Evolutionary conservation across 169 alveolate species (phyloP).

Genomic region (Perkinsus chesapeaki): DNA sequence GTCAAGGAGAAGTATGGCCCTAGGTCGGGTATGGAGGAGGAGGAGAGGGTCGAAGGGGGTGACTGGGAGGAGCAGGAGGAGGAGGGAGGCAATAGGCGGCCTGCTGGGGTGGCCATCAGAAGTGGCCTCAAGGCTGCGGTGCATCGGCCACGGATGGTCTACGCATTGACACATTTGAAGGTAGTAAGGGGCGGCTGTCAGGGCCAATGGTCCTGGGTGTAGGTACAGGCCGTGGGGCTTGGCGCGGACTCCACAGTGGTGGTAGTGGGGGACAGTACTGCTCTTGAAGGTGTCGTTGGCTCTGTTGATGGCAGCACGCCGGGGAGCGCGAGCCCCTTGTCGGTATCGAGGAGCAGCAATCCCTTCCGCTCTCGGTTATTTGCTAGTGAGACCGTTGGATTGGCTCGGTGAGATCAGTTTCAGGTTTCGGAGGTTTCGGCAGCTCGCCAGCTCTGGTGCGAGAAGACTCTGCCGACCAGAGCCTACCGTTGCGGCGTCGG

Average conservation of each 20-base stretch:
- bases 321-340: background rate
- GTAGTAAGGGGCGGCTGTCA: background rate
- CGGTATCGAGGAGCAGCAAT: background rate
- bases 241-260: background rate
- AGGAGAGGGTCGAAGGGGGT: background rate
- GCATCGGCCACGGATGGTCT: background rate
- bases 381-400: background rate
- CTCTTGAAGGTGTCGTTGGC: background rate
- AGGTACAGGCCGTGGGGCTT: background rate
- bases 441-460: background rate
- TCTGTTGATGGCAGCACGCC: background rate
- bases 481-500: background rate
- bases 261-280: background rate
- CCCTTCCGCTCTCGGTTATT: too few relatives aligned
- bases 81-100: background rate
- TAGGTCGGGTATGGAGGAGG: background rate
- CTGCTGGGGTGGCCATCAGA: background rate
- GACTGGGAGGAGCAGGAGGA: background rate
- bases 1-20: background rate
- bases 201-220: background rate
- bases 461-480: background rate
- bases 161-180: background rate
- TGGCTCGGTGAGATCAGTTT: background rate
- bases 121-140: background rate
- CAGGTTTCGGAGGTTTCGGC: background rate